Conservation (phyloP, 768 basidiomycete species). For the Obba rivulosa region DNA sequence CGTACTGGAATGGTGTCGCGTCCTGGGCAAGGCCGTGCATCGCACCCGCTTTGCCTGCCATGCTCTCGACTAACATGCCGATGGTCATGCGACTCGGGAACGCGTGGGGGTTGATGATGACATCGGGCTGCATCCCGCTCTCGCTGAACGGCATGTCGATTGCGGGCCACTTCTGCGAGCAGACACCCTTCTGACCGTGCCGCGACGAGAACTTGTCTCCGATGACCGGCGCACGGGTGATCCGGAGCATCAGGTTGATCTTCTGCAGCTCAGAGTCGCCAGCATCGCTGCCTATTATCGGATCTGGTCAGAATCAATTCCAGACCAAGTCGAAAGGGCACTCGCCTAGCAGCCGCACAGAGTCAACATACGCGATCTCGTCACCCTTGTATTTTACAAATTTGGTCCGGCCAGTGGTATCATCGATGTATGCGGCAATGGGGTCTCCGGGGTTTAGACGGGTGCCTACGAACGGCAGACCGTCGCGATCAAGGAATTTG, state of each 20-base stretch:
- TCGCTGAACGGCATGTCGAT: constrained; percentile 99
- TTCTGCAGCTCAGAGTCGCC: constrained; percentile 89
- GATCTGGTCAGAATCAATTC: not conserved
- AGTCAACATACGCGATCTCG: constrained; percentile 83
- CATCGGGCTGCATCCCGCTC: constrained; percentile 97
- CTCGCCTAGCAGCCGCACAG: constrained; percentile 85
- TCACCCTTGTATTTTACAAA: constrained; percentile 97
- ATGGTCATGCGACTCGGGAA: constrained; percentile 99
- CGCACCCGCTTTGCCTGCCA: constrained; percentile 98
- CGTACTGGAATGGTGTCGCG: constrained; percentile 95
- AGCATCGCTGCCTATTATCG: constrained; percentile 64
- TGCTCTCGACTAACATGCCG: constrained; percentile 98
- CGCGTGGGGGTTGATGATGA: constrained; percentile 99
- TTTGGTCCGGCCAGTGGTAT: constrained; percentile 74
- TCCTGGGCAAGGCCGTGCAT: constrained; percentile 99
- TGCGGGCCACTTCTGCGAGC: constrained; percentile 98
- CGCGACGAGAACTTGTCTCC: constrained; percentile 99
- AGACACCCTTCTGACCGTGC: constrained; percentile 99
- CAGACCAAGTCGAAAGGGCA: not conserved
- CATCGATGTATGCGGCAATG: constrained; percentile 84
- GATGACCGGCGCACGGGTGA: constrained; percentile 93
- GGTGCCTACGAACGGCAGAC: constrained; percentile 75
- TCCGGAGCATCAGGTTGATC: constrained; percentile 87
- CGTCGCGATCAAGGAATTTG: constrained; percentile 71
- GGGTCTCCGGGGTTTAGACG: constrained; percentile 69